Evolutionary conservation across 2,329 filamentous ascomycete genomes (phyloP).

Genomic region (Eutypa lata): DNA sequence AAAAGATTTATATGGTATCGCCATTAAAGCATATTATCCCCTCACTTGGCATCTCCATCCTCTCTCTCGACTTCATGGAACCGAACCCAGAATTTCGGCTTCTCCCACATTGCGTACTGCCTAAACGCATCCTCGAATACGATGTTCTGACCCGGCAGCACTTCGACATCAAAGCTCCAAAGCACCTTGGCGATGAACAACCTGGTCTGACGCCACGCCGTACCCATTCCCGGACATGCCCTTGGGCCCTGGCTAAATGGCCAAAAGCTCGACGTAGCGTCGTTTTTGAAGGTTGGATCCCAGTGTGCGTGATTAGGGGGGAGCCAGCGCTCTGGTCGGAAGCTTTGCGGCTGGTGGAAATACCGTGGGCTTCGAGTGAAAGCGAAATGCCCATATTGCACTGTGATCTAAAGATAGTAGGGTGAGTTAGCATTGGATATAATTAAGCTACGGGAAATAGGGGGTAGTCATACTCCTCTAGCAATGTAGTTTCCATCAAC

Average conservation of each 20-base stretch:
- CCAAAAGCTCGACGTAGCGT: constrained; percentile 5
- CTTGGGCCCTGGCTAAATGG: constrained; percentile 14
- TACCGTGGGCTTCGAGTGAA: constrained; percentile 6
- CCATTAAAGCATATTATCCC: no score
- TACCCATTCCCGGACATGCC: constrained; percentile 6
- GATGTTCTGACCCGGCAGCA: constrained; percentile 2
- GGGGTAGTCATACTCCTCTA: constrained; percentile 12
- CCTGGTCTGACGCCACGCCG: constrained; percentile 5
- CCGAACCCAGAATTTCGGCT: constrained; percentile 5
- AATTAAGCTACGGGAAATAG: not conserved
- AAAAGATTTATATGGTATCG: no score
- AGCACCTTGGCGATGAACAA: constrained; percentile 4
- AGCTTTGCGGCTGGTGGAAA: constrained; percentile 6
- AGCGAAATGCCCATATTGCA: constrained; percentile 5
- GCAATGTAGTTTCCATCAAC: constrained; percentile 21
- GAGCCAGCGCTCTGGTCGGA: constrained; percentile 13
- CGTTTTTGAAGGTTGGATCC: constrained; percentile 5
- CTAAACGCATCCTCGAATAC: constrained; percentile 7
- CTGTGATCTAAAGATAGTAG: constrained; percentile 1
- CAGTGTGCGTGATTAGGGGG: constrained; percentile 9
- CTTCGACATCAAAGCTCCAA: not conserved
- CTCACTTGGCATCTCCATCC: no score
- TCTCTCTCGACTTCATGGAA: constrained; percentile 59
- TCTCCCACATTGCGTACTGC: constrained; percentile 8
- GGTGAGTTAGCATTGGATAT: not conserved